Evolutionary conservation across 2,329 filamentous ascomycete genomes (phyloP).

Genomic region (Dactylonectria estremocensis): DNA sequence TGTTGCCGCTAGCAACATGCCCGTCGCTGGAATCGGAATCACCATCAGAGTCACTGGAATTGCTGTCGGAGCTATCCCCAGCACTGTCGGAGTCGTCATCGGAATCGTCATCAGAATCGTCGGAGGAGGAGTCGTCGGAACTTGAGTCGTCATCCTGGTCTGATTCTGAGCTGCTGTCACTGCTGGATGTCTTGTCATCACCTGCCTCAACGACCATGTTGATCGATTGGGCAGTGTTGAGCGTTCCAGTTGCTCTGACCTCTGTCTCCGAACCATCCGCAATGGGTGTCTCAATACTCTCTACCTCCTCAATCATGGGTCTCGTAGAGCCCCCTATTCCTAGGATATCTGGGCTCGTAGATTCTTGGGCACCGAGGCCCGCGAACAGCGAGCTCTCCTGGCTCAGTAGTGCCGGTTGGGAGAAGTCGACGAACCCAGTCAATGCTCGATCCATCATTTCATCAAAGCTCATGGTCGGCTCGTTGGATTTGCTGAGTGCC

Average conservation of each 20-base stretch:
- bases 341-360: constrained; percentile 27
- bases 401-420: constrained; percentile 17
- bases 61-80: constrained; percentile 28
- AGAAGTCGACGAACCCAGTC: constrained; percentile 24
- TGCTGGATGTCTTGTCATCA: constrained; percentile 36
- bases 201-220: constrained; percentile 27
- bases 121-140: constrained; percentile 54
- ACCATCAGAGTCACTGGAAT: constrained; percentile 29
- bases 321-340: constrained; percentile 29
- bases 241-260: not conserved
- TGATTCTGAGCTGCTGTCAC: constrained; percentile 46
- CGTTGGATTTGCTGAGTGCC: constrained; percentile 51
- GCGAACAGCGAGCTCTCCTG: constrained; percentile 19
- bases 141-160: constrained; percentile 47
- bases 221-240: not conserved
- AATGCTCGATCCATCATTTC: constrained; percentile 52
- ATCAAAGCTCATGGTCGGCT: constrained; percentile 52
- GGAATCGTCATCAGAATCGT: constrained; percentile 52
- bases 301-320: constrained; percentile 51
- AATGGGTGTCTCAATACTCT: constrained; percentile 29
- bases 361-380: constrained; percentile 22
- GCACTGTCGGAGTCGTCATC: constrained; percentile 6
- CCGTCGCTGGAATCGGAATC: constrained; percentile 22
- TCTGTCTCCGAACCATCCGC: not conserved
- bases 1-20: constrained; percentile 11